Conservation (phyloP, 768 basidiomycete genomes). For the Psilocybe azurescens region DNA sequence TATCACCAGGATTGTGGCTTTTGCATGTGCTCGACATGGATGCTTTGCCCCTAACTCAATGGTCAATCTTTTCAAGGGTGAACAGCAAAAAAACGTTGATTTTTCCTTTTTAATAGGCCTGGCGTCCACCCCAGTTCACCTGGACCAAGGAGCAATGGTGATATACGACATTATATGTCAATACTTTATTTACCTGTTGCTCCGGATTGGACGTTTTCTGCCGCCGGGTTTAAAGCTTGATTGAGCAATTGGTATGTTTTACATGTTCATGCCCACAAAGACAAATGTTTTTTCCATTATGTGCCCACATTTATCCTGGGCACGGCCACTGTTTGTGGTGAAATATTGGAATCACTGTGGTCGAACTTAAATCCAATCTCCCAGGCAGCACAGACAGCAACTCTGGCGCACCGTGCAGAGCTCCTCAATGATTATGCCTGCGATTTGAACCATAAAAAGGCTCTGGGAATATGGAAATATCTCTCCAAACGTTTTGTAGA, state of each 20-base stretch:
- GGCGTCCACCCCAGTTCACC: not conserved
- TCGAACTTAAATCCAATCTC: slow-evolving; percentile 19
- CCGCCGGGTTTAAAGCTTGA: slow-evolving; percentile 6
- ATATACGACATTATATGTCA: slow-evolving; percentile 1
- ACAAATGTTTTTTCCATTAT: slow-evolving; percentile 31
- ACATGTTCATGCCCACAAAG: slow-evolving; percentile 29
- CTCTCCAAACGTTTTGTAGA: slow-evolving; percentile 2
- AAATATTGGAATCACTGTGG: slow-evolving; percentile 30
- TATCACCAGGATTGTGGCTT: slow-evolving; percentile 16
- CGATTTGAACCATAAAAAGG: slow-evolving; percentile 31
- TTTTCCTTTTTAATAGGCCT: not conserved
- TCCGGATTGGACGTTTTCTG: not conserved
- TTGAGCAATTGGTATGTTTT: slow-evolving; percentile 26
- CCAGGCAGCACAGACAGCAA: slow-evolving; percentile 11
- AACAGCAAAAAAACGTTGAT: slow-evolving; percentile 31
- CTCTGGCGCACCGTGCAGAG: slow-evolving; percentile 18
- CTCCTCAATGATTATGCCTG: slow-evolving; percentile 27
- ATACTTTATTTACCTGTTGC: not conserved
- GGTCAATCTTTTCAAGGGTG: slow-evolving; percentile 23
- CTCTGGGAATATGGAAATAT: slow-evolving; percentile 15
- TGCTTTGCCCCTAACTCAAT: slow-evolving; percentile 20
- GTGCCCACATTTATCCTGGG: slow-evolving; percentile 20
- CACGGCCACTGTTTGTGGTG: slow-evolving; percentile 10
- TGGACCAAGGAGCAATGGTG: not conserved
- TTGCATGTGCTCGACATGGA: slow-evolving; percentile 25